A percentile compares a stretch with the other conserved stretches of the same genome.
phyloP scores from a whole-genome alignment of 2,329 filamentous ascomycete species.

The Venturia aucupariae region DNA sequence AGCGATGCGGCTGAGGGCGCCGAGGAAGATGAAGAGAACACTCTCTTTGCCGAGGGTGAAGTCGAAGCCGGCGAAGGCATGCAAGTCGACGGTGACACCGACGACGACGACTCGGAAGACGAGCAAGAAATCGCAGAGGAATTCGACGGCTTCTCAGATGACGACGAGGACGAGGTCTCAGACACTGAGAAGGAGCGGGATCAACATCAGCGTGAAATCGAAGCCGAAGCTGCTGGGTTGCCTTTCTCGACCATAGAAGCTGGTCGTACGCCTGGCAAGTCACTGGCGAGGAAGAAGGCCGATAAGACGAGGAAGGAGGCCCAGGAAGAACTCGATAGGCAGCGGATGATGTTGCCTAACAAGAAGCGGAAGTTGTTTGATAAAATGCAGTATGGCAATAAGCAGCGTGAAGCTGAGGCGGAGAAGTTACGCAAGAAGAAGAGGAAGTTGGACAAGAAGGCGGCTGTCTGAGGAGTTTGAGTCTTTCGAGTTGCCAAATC shows the following conservation, averaged over 20 bases:
- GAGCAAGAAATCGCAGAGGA: slow-evolving; percentile 37
- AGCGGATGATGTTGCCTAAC: slow-evolving; percentile 97
- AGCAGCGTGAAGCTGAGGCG: slow-evolving; percentile 83
- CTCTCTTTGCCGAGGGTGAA: slow-evolving; percentile 25
- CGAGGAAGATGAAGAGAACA: slow-evolving; percentile 31
- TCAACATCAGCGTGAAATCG: slow-evolving; percentile 79
- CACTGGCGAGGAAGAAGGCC: slow-evolving; percentile 56
- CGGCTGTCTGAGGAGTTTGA: neutral
- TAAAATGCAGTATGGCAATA: slow-evolving; percentile 95
- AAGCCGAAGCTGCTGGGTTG: slow-evolving; percentile 75
- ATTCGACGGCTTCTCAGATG: slow-evolving; percentile 35
- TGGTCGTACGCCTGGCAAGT: slow-evolving; percentile 47
- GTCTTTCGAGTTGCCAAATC: neutral
- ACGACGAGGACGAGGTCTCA: slow-evolving; percentile 34
- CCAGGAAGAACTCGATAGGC: slow-evolving; percentile 79
- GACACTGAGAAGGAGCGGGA: slow-evolving; percentile 53
- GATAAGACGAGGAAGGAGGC: slow-evolving; percentile 54
- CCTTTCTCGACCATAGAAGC: slow-evolving; percentile 34
- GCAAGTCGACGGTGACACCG: slow-evolving; percentile 34
- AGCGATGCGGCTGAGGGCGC: slow-evolving; percentile 39
- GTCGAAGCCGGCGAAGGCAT: slow-evolving; percentile 41
- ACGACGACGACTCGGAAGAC: slow-evolving; percentile 37
- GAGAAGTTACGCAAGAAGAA: slow-evolving; percentile 81
- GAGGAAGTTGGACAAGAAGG: slow-evolving; percentile 67
- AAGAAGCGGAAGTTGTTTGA: slow-evolving; percentile 97